These are phyloP conservation scores for Podospora pseudopauciseta DNA, from an alignment of 495 filamentous ascomycete genomes.

Conservation along the genomic window DNA sequence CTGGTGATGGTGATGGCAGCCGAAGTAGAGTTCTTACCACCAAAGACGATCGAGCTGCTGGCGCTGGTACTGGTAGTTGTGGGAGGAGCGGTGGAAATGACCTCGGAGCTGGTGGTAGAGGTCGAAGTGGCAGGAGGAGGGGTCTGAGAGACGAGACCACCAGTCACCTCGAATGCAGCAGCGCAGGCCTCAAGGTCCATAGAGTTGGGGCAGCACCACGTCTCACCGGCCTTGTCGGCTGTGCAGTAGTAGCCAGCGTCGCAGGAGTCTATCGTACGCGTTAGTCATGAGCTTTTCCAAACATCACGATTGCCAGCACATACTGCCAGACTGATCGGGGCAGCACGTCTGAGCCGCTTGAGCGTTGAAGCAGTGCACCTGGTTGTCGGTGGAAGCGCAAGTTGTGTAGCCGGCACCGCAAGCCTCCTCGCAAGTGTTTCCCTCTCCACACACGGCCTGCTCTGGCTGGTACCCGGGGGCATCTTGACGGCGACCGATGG, in stretches of 20 bases:
- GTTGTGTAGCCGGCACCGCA: slow-evolving; percentile 44
- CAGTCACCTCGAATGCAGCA: slow-evolving; percentile 35
- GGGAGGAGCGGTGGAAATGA: slow-evolving; percentile 23
- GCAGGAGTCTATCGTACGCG: slow-evolving; percentile 39
- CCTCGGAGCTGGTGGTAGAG: slow-evolving; percentile 11
- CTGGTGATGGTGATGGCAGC: slow-evolving; percentile 7
- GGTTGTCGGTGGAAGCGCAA: slow-evolving; percentile 38
- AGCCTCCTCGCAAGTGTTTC: slow-evolving; percentile 45
- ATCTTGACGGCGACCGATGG: slow-evolving; percentile 36
- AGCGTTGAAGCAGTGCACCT: slow-evolving; percentile 46
- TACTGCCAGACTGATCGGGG: slow-evolving; percentile 42
- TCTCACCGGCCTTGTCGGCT: slow-evolving; percentile 34
- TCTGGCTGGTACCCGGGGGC: slow-evolving; percentile 41
- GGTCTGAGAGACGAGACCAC: slow-evolving; percentile 39
- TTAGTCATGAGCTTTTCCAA: slow-evolving; percentile 11
- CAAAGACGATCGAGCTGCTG: slow-evolving; percentile 10
- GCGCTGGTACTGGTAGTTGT: slow-evolving; percentile 17
- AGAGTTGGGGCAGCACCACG: slow-evolving; percentile 47
- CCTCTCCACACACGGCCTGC: slow-evolving; percentile 38
- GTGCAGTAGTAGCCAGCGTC: slow-evolving; percentile 48
- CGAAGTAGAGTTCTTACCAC: slow-evolving; percentile 18
- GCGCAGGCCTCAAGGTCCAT: slow-evolving; percentile 44
- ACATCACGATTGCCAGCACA: slow-evolving; percentile 12
- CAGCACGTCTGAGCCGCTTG: slow-evolving; percentile 44
- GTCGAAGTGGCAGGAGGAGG: slow-evolving; percentile 16